Evolutionary conservation across 768 basidiomycete genomes (phyloP), one percentile per base, ranked within the genome.

Genomic region (Naganishia vaughanmartiniae): DNA sequence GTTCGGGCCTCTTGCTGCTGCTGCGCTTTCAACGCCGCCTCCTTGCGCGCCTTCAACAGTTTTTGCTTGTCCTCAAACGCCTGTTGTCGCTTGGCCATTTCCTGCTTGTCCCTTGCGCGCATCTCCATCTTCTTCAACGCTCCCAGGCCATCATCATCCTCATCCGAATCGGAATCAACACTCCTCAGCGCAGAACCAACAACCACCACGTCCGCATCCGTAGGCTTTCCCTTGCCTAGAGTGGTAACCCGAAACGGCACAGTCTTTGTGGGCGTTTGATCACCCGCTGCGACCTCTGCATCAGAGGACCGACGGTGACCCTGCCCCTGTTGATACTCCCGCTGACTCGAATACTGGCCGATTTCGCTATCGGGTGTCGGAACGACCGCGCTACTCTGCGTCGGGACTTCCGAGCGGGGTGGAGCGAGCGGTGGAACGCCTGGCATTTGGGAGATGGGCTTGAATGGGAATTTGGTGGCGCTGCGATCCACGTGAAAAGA

Each of bases 371-470:
- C 60, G 7, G 60, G 60, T 42, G 60, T 63, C 2, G 60, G 60
- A n/a, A 63, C 60, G 39, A 63, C 60, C 24, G 42, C 60, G 26
- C 60, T 63, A n/a, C 60, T 63, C 39, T 63, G 60, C 60, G 60
- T 63, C 60, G 21, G 60, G 39, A 63, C 17, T 6, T 63, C 60
- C 24, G 60, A 45, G 12, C 39, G 42, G 24, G 60, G 60, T 4
- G 39, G 60, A 12, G 46, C 39, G 42, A 63, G 60, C 60, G 60
- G 36, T 2, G 60, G 60, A 26, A 63, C 60, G 26, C 36, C 60
- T n/a, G 60, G 30, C 4, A 63, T 42, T 63, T 63, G 42, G 11
- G 60, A 63, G 39, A 63, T 63, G 24, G 60, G 60, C 39, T 45
- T 63, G 60, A 63, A 63, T 42, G 60, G 60, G 60, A 63, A 42